These are phyloP conservation scores for Phascolomyces articulosus DNA, from an alignment of 371 early-diverging fungal genomes.

Conservation along the genomic window DNA sequence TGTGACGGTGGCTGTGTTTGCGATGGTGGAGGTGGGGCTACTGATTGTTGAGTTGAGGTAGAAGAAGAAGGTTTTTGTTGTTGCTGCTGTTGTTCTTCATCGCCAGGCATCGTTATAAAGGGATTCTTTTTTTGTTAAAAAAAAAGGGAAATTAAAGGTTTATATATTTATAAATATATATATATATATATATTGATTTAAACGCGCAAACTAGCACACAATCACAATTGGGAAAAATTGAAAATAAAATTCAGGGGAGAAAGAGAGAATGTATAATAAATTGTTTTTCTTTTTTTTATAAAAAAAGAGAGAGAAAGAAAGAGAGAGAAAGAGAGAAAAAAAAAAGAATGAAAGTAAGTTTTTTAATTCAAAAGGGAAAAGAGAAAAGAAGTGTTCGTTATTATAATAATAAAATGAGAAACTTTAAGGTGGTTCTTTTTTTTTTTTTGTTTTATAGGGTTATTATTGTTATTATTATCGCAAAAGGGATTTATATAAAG, in stretches of 20 bases:
- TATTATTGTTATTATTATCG: no score
- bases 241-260: background rate
- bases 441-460: no score
- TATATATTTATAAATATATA: no score
- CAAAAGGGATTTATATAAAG: slow-evolving; percentile 1
- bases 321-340: background rate
- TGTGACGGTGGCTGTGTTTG: background rate
- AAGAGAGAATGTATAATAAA: background rate
- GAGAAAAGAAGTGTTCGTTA: background rate
- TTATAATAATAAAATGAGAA: slow-evolving; percentile 3
- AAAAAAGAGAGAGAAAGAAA: background rate
- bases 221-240: background rate
- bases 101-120: slow-evolving; percentile 20
- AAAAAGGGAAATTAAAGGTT: background rate
- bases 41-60: no score
- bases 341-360: no score
- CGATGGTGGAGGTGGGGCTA: background rate
- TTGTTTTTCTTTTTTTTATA: background rate
- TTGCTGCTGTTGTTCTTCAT: slow-evolving; percentile 21
- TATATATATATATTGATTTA: background rate
- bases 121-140: background rate
- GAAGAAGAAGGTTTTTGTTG: slow-evolving; percentile 11
- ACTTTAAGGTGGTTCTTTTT: background rate
- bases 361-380: background rate
- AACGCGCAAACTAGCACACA: background rate